Evolutionary conservation across 108 stramenopile species (phyloP), one percentile per base, ranked within the genome.

Genomic region (Discostella pseudostelligera): DNA sequence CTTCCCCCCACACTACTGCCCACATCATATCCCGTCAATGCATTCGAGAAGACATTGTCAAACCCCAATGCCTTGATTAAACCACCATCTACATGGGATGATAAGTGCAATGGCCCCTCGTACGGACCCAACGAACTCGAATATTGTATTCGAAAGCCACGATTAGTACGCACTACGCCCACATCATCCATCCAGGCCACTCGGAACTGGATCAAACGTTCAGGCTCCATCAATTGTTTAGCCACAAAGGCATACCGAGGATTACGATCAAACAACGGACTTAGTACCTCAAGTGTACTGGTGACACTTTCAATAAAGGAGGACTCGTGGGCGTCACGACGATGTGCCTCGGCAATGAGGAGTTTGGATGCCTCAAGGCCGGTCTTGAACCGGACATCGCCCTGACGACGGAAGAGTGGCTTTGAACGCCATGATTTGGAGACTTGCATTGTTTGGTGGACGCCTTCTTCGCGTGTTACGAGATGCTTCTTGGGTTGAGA

Each of bases 161-260:
- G 88, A 62, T 94, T 93, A 72, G 90, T 74, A 0, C 92, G 85
- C 13, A 82, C 73, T 2, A 87, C 83, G 0, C 95, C 95, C 17
- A 72, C 35, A 70, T 96, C 95, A 65, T 96, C 95, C 68, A 90
- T 84, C 92, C 92, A 96, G 0, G 89, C 80, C 24, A 94, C 92
- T 32, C 92, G 89, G 74, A 96, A 96, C 64, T 88, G 87, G 60
- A 96, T 64, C 48, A 83, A 83, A 7, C 95, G 83, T 62, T 96
- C 95, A 10, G 95, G 95, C 60, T 96, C 95, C 74, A 96, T 87
- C 49, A 96, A 51, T 21, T 93, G 90, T 70, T 98, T 98, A 40
- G 96, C 96, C 11, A 94, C 86, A 78, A 96, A 98, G 20, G 97
- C 97, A 65, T 96, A 96, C 22, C 93, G 81, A 1, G 97, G 97